Evolutionary conservation across 768 basidiomycete species (phyloP).

Genomic region (Dacryopinax spathularia): DNA sequence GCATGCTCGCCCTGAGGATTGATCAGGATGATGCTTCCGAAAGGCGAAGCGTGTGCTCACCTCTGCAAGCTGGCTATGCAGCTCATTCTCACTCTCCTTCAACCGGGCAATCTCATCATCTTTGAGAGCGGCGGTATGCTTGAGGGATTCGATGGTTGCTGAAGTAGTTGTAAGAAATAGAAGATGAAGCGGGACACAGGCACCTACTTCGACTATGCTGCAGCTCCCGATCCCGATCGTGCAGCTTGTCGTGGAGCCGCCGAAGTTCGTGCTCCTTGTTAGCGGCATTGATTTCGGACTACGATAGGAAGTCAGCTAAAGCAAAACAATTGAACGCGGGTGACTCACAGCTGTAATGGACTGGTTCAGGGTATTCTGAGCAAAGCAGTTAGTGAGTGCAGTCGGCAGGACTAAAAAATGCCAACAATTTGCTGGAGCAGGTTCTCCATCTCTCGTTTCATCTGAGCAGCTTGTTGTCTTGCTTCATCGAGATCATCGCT

Average conservation of each 20-base stretch:
- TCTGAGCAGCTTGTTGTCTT: constrained; percentile 2
- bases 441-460: constrained; percentile 3
- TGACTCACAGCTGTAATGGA: neutral
- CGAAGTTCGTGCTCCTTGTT: neutral
- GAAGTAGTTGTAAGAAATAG: neutral
- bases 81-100: neutral
- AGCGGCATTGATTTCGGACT: neutral
- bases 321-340: neutral
- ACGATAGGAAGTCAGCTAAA: neutral
- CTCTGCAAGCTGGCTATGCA: neutral
- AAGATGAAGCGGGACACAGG: neutral
- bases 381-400: neutral
- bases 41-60: neutral
- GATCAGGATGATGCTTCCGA: neutral
- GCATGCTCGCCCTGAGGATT: neutral
- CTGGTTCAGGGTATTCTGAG: neutral
- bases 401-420: neutral
- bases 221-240: neutral
- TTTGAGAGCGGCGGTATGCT: neutral
- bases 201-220: neutral
- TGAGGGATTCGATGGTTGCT: neutral
- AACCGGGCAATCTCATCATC: neutral
- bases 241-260: neutral
- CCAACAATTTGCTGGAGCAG: constrained; percentile 4
- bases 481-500: neutral